A percentile compares a stretch with the other conserved stretches of the same genome.
Conservation (phyloP, 31 red algal genomes). For the Asparagopsis taxiformis region DNA sequence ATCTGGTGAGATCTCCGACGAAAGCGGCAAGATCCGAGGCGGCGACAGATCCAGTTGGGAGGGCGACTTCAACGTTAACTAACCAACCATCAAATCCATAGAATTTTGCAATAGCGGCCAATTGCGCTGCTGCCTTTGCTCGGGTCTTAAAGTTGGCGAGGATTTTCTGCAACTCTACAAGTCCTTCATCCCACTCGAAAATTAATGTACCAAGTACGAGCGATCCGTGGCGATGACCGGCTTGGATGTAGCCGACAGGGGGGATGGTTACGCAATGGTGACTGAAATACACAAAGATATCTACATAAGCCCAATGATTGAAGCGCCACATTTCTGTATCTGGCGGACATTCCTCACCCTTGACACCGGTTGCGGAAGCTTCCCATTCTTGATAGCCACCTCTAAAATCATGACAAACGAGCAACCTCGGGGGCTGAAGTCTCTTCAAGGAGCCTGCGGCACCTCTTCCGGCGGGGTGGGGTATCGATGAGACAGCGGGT, state of each 20-base stretch:
- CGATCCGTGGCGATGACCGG: slow-evolving; percentile 81
- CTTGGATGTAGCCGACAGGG: slow-evolving; percentile 77
- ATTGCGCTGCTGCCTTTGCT: slow-evolving; percentile 49
- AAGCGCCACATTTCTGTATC: slow-evolving; percentile 65
- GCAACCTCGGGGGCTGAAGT: slow-evolving; percentile 52
- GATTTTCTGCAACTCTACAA: slow-evolving; percentile 35
- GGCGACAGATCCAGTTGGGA: slow-evolving; percentile 23
- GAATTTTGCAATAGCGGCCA: slow-evolving; percentile 82
- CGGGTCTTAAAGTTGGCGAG: slow-evolving; percentile 50
- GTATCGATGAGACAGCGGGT: too few species aligned
- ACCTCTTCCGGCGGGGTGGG: slow-evolving; percentile 5
- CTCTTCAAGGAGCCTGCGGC: slow-evolving; percentile 28
- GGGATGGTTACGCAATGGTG: slow-evolving; percentile 72
- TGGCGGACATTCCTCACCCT: slow-evolving; percentile 36
- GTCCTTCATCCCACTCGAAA: slow-evolving; percentile 71
- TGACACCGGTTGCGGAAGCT: slow-evolving; percentile 31
- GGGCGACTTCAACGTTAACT: slow-evolving; percentile 69
- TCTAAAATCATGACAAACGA: slow-evolving; percentile 70
- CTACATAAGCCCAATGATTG: slow-evolving; percentile 89
- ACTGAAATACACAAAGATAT: slow-evolving; percentile 93
- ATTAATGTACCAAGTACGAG: slow-evolving; percentile 75
- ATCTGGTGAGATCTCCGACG: slow-evolving; percentile 55
- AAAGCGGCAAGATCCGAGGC: slow-evolving; percentile 65
- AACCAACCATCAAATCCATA: slow-evolving; percentile 96
- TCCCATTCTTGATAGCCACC: slow-evolving; percentile 61